A percentile compares a stretch with the other conserved stretches of the same genome.
These are phyloP conservation scores for Cardiospermum halicacabum DNA, from an alignment of 345 rosid genomes.

Conservation along the genomic window DNA sequence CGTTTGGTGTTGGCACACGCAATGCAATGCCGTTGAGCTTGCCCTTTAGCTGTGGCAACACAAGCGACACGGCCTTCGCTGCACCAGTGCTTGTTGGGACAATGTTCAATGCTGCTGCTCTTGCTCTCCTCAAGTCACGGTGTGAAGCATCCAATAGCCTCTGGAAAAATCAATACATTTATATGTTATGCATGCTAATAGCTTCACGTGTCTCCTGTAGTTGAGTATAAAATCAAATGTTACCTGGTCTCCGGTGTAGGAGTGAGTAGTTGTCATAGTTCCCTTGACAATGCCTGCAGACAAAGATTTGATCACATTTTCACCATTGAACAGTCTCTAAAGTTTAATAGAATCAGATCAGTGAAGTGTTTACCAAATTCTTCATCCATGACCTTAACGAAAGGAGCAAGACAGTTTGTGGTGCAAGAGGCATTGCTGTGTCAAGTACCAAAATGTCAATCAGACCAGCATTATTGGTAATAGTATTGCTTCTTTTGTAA, in stretches of 20 bases:
- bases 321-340: not conserved
- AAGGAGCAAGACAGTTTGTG: conserved; percentile 94
- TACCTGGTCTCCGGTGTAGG: conserved; percentile 99
- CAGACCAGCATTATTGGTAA: no score
- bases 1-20: conserved; percentile 98
- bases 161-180: conserved; percentile 31
- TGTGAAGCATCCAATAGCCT: conserved; percentile 97
- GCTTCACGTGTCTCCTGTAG: no score
- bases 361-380: conserved; percentile 56
- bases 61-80: conserved; percentile 95
- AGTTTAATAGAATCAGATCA: not conserved
- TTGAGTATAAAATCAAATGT: no score
- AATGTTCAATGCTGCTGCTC: conserved; percentile 95
- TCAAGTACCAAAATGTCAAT: conserved; percentile 14
- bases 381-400: conserved; percentile 84
- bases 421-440: conserved; percentile 99
- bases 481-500: not conserved
- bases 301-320: not conserved
- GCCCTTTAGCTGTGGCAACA: conserved; percentile 93
- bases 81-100: conserved; percentile 99
- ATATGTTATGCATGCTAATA: no score
- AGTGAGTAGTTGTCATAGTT: conserved; percentile 98
- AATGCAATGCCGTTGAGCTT: conserved; percentile 97
- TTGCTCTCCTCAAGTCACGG: conserved; percentile 95
- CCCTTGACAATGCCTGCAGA: conserved; percentile 91